Base-by-base conservation (phyloP, 345 rosid genomes). In the Camelina sativa region DNA sequence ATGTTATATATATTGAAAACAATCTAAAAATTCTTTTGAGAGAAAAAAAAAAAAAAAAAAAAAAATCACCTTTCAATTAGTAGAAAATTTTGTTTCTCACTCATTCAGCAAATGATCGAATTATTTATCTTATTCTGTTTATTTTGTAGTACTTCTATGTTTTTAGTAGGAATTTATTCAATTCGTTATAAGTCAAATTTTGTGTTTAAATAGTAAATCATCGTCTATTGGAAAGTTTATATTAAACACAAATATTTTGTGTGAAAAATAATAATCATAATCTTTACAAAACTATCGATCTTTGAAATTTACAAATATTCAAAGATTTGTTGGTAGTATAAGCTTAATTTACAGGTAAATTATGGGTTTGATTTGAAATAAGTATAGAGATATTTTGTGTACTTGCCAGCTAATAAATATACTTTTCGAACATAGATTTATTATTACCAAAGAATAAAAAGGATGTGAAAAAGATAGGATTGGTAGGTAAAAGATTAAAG, bases 401-500 rank as follows among this genome's bases (percentile, higher is more conserved):
- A 43, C 17, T 41, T 54, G 62, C 28, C 56, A 54, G 63, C 56
- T 41, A 72, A 41, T 40, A 34, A 54, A 54, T 63, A 30, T 28
- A 28, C 6, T 10, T 55, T 59, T 15, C 10, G 8, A 34, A 16
- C 12, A n/a, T 32, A 10, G 1, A 15, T 43, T 44, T 70, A 54
- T 43, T 23, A 55, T 55, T 19, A 32, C 11, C 32, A 34, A 64
- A 73, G 15, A 37, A 55, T 15, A 5, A 63, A 63, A 17, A 61
- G 22, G 28, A 62, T 41, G 48, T 34, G 8, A 34, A 22, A 2
- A 37, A 15, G 22, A 57, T 74, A 66, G 53, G 61, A 43, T 67
- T 75, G 73, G 72, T 66, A 16, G 67, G 67, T 74, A 22, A 46
- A 46, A 34, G 30, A 3, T 28, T 28, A 34, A 34, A 20, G 16